Base-by-base conservation (phyloP, 805 yeast genomes). In the Groenewaldozyma tartarivorans region DNA sequence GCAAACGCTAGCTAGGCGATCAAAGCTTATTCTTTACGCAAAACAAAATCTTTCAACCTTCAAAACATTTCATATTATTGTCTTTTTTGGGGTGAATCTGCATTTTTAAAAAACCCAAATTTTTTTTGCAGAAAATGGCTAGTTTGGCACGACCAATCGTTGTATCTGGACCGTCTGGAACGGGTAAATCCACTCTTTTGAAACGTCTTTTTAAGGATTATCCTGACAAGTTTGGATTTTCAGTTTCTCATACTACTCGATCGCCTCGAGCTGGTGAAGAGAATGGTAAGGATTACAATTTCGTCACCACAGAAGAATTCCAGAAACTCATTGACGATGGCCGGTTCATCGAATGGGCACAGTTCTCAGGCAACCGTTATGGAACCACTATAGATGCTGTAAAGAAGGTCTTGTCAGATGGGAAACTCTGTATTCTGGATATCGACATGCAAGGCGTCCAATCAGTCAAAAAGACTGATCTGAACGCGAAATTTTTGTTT, bases 391-490 rank as follows among this genome's bases (percentile, higher is more conserved):
- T 86, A 54, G 80, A 77, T 56, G 80, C 95, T 22, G 96, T 92
- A 35, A 73, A 82, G 52, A 80, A 79, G 48, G 88, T 83, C 35
- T 62, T 69, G 24, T 62, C 64, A 39, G 60, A 71, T 45, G 83
- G 86, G 53, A 77, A 72, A 62, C 80, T 79, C 40, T 92, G 97
- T 68, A 79, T 92, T 48, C 71, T 92, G 58, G 99, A 92, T 64
- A 92, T 92, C 51, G 99, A 92, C 73, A 88, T 90, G 96, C 97
- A 92, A 68, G 99, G 99, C 51, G 98, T 92, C 55, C 81, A 83
- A 66, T 72, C 86, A 20, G 96, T 92, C 49, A 92, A 92, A 67
- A 66, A 75, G 41, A 76, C 95, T 15, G 75, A 75, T 50, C 71
- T 92, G 54, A 77, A 84, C 53, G 96, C 98, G 21, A 74, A 88